Base-by-base conservation (phyloP, 2,329 filamentous ascomycete genomes). In the Curvularia eragrostidis region DNA sequence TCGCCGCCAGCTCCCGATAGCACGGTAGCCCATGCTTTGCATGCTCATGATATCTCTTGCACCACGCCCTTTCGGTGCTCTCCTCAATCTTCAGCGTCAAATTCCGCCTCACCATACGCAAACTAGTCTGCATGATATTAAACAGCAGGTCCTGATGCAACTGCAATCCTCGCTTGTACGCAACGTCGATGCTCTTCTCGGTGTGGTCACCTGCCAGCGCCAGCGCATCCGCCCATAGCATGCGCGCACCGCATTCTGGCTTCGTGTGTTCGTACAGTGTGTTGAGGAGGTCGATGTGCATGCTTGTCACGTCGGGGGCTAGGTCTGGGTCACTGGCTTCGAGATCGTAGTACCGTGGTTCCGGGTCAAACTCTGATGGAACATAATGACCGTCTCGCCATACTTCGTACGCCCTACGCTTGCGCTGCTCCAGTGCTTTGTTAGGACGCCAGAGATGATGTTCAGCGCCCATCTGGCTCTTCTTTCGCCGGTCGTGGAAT, bases 1-100 rank as follows among this genome's bases (percentile, higher is more conserved):
- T 52, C 26, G 24, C 56, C 1, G 60, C 62, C 23, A 55, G 18
- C 54, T 62, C 50, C 28, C 67, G 63, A 56, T 75, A 75, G 50
- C 73, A 76, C n/a, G 32, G 47, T 41, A 39, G 0, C 0, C 59
- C 64, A 30, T 64, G 38, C 59, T 62, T 67, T 0, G 5, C 42
- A 59, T 76, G 73, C 55, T 71, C 61, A 48, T 76, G 73, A 30
- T 76, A 76, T 9, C 71, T 56, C 32, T 58, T 55, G 44, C 73
- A 76, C 73, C 73, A 76, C 8, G 63, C 63, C 0, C 64, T 66
- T 48, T 71, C 63, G 0, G 55, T 56, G 5, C 43, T 55, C 59
- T 73, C 70, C 43, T 76, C 73, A 26, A 70, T 69, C 62, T 70
- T 73, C 18, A 76, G 58, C 26, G 73, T 75, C 18, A 71, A 48